Base-by-base conservation (phyloP, 2,329 filamentous ascomycete genomes). In the Paracorniculantispora psalliotae region DNA sequence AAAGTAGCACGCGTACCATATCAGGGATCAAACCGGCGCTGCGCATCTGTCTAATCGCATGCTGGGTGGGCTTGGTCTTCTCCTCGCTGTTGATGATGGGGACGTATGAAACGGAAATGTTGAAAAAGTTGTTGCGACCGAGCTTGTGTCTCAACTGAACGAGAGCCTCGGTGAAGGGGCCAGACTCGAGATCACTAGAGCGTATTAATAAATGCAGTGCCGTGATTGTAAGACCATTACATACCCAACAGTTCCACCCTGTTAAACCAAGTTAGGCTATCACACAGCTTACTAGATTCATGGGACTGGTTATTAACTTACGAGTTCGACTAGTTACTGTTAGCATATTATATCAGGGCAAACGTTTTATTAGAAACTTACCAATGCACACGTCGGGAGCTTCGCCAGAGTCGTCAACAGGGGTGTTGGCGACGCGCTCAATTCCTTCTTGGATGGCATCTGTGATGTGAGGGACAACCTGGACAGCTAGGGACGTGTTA, bases 11-110 rank as follows among this genome's bases (percentile, higher is more conserved):
- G 67, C 77, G 61, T 76, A 89, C 85, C 71, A 94, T 70, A 66
- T 90, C 87, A 2, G 87, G 88, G 61, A 80, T 83, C 57, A 91
- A 75, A 69, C 92, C 92, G 63, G 90, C 88, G 69, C 89, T 92
- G 63, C 93, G 88, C 62, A 92, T 87, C 67, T 89, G 85, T 69
- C 88, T 88, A 67, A 97, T 91, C 26, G 93, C 91, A 67, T 91
- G 86, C 73, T 99, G 94, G 0, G 94, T 99, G 0, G 94, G 94
- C 78, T 97, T 97, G 10, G 92, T 97, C 84, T 97, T 97, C 74
- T 96, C 87, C 79, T 97, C 82, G 44, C 82, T 81, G 60, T 81
- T 65, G 28, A 66, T 67, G 9, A 64, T 63, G 41, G 92, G 94
- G 35, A 97, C 88, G 67, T 92, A 90, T 4, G 89, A 92, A 62